Evolutionary conservation across 1,284 basidiomycete species (phyloP).

Genomic region (Leccinum subrobustum): DNA sequence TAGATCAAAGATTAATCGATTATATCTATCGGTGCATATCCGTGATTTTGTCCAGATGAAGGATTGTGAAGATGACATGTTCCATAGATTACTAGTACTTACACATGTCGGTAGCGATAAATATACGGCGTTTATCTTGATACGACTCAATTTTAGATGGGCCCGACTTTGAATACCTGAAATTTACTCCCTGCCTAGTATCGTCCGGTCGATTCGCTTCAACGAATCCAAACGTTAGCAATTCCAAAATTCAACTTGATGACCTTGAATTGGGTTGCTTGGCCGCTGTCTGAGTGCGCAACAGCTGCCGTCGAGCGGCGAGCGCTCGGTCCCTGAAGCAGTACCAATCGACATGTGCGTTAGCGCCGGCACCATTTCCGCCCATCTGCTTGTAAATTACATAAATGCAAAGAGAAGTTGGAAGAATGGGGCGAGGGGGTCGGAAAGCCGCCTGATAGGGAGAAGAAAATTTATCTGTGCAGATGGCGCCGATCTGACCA

Average conservation of each 20-base stretch:
- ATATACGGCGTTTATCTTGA: background rate
- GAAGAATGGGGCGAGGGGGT: background rate
- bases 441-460: background rate
- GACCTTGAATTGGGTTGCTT: background rate
- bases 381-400: background rate
- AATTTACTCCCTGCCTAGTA: background rate
- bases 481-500: slow-evolving; percentile 34
- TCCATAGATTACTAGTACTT: background rate
- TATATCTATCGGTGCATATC: background rate
- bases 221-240: background rate
- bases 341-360: background rate
- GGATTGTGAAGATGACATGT: background rate
- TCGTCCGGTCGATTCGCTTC: background rate
- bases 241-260: background rate
- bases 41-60: background rate
- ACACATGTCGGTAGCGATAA: background rate
- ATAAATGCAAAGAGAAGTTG: background rate
- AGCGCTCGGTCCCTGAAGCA: background rate
- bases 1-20: background rate
- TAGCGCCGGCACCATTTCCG: slow-evolving; percentile 1
- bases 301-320: background rate
- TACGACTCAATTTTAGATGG: background rate
- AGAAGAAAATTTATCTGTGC: background rate
- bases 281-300: background rate
- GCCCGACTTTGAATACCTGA: background rate